Conservation (phyloP, 2,329 filamentous ascomycete species). For the Arthrocladium fulminans region DNA sequence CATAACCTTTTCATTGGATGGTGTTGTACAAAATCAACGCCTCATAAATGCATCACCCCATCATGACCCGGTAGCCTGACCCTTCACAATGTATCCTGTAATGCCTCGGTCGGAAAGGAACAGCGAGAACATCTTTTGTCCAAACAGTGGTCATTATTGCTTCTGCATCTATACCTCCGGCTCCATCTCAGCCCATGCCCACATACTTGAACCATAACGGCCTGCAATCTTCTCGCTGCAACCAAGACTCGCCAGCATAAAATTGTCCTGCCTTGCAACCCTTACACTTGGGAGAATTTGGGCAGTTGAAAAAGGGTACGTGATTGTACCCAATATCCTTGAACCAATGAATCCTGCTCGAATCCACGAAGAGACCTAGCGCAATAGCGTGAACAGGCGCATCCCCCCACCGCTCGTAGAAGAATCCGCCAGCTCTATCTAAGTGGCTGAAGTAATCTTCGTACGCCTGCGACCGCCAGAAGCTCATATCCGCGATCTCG, state of each 20-base stretch:
- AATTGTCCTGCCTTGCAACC: conserved; percentile 80
- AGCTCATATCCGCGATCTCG: conserved; percentile 85
- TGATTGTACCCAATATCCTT: conserved; percentile 98
- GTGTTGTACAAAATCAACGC: neutral
- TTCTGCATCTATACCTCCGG: neutral
- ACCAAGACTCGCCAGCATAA: conserved; percentile 76
- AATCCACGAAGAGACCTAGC: conserved; percentile 83
- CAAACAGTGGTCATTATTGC: too few relatives aligned
- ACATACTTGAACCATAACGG: conserved; percentile 97
- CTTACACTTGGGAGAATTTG: conserved; percentile 87
- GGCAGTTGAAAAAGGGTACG: conserved; percentile 97
- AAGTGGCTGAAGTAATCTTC: conserved; percentile 95
- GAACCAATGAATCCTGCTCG: conserved; percentile 93
- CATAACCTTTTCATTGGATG: neutral
- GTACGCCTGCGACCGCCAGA: conserved; percentile 84
- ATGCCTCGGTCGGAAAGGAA: too few relatives aligned
- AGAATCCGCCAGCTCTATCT: conserved; percentile 90
- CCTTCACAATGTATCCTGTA: neutral
- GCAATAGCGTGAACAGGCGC: conserved; percentile 94
- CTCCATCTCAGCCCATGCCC: conserved; percentile 55
- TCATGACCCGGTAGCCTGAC: neutral
- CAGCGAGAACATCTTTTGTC: too few relatives aligned
- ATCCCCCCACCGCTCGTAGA: conserved; percentile 97
- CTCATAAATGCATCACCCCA: neutral
- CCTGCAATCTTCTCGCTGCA: conserved; percentile 85